Conservation (phyloP, 2,329 filamentous ascomycete genomes). For the Venturia effusa region DNA sequence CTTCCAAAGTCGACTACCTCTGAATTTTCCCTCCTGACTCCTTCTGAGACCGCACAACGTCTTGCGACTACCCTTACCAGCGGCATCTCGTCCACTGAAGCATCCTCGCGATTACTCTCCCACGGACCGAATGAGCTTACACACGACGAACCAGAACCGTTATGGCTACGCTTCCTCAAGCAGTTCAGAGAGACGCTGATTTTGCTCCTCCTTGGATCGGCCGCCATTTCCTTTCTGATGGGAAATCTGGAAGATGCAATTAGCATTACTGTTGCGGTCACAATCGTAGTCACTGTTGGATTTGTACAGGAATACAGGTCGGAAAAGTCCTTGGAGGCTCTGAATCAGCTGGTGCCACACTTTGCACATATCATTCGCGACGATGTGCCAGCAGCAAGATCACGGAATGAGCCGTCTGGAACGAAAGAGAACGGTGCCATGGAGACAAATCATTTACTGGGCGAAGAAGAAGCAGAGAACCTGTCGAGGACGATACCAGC, state of each 20-base stretch:
- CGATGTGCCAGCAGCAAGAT: constrained; percentile 16
- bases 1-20: constrained; percentile 32
- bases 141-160: constrained; percentile 81
- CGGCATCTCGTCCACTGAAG: constrained; percentile 73
- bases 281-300: constrained; percentile 90
- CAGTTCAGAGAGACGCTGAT: constrained; percentile 97
- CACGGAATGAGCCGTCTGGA: constrained; percentile 16
- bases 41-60: constrained; percentile 64
- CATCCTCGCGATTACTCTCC: constrained; percentile 64
- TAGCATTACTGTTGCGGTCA: constrained; percentile 91
- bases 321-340: constrained; percentile 90
- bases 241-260: constrained; percentile 91
- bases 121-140: constrained; percentile 91
- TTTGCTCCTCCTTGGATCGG: constrained; percentile 78
- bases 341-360: constrained; percentile 89
- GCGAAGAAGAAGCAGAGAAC: constrained; percentile 55
- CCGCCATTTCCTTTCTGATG: constrained; percentile 76
- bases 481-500: constrained; percentile 79
- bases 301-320: constrained; percentile 97
- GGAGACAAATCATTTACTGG: constrained; percentile 40
- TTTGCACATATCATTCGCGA: constrained; percentile 86
- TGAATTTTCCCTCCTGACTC: constrained; percentile 55
- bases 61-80: constrained; percentile 73
- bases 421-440: constrained; percentile 16
- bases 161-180: constrained; percentile 91